phyloP scores from a whole-genome alignment of 108 stramenopile genomes.

The Fragilariopsis cylindrus region DNA sequence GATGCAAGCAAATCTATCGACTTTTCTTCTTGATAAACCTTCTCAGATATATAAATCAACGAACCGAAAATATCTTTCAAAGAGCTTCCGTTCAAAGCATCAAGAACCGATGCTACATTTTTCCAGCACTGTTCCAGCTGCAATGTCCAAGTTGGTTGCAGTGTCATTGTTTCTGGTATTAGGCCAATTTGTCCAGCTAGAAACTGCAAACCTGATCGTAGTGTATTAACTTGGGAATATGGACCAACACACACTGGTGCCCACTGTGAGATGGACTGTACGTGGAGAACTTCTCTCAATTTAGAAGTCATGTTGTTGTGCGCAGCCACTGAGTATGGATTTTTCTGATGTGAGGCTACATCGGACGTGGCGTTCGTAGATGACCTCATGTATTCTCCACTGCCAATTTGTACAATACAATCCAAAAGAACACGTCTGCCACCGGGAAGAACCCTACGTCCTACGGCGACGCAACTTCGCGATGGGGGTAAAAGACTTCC shows the following conservation, averaged over 20 bases:
- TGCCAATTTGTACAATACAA: slow-evolving; percentile 69
- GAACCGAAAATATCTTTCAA: slow-evolving; percentile 56
- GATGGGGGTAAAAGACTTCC: slow-evolving; percentile 74
- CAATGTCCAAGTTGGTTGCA: slow-evolving; percentile 55
- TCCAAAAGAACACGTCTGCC: slow-evolving; percentile 82
- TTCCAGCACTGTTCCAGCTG: slow-evolving; percentile 83
- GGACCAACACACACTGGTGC: slow-evolving; percentile 99
- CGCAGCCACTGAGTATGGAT: slow-evolving; percentile 45
- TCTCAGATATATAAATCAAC: slow-evolving; percentile 59
- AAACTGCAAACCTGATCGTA: slow-evolving; percentile 77
- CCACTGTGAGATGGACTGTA: slow-evolving; percentile 93
- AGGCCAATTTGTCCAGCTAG: slow-evolving; percentile 95
- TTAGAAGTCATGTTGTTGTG: slow-evolving; percentile 52
- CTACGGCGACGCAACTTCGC: slow-evolving; percentile 83
- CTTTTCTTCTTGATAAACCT: slow-evolving; percentile 20
- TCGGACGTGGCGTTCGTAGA: background rate
- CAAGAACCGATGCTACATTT: slow-evolving; percentile 78
- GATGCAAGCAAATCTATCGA: slow-evolving; percentile 27
- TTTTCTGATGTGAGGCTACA: background rate
- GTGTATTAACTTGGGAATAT: slow-evolving; percentile 93
- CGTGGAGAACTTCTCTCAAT: slow-evolving; percentile 85
- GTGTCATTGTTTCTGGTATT: slow-evolving; percentile 81
- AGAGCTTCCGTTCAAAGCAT: slow-evolving; percentile 73
- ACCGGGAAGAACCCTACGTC: slow-evolving; percentile 61
- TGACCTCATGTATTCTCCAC: slow-evolving; percentile 67